phyloP scores from a whole-genome alignment of 1,284 basidiomycete genomes.

The Tylopilus orsonianus region DNA sequence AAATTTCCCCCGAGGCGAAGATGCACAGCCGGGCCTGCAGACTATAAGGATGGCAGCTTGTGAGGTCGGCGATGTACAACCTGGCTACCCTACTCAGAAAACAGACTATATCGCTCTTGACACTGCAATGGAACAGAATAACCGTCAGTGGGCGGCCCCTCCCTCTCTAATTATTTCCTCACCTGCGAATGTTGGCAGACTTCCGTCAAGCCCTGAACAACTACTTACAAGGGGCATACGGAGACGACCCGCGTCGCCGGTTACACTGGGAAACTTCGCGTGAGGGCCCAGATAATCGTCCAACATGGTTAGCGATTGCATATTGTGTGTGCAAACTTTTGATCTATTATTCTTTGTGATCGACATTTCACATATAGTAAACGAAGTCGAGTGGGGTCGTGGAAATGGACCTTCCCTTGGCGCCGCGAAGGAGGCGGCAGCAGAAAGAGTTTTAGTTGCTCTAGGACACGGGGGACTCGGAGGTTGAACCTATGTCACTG shows the following conservation, averaged over 20 bases:
- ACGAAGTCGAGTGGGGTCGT: slow-evolving; percentile 30
- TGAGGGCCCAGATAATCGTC: slow-evolving; percentile 24
- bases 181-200: slow-evolving; percentile 13
- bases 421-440: slow-evolving; percentile 28
- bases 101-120: background rate
- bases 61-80: background rate
- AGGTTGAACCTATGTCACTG: background rate
- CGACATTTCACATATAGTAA: slow-evolving; percentile 19
- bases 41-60: slow-evolving; percentile 20
- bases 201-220: slow-evolving; percentile 29
- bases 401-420: slow-evolving; percentile 22
- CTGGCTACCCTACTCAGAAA: background rate
- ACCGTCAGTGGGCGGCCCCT: slow-evolving; percentile 15
- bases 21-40: slow-evolving; percentile 11
- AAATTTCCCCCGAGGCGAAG: slow-evolving; percentile 6
- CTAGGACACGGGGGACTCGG: slow-evolving; percentile 6
- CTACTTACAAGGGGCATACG: slow-evolving; percentile 19
- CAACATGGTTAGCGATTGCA: slow-evolving; percentile 30
- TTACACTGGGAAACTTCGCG: slow-evolving; percentile 24
- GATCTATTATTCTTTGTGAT: background rate
- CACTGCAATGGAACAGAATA: slow-evolving; percentile 12
- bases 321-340: slow-evolving; percentile 20
- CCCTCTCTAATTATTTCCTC: background rate
- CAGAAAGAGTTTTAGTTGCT: slow-evolving; percentile 20
- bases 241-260: slow-evolving; percentile 15